Conservation (phyloP, 1,284 basidiomycete species). For the Malassezia globosa region DNA sequence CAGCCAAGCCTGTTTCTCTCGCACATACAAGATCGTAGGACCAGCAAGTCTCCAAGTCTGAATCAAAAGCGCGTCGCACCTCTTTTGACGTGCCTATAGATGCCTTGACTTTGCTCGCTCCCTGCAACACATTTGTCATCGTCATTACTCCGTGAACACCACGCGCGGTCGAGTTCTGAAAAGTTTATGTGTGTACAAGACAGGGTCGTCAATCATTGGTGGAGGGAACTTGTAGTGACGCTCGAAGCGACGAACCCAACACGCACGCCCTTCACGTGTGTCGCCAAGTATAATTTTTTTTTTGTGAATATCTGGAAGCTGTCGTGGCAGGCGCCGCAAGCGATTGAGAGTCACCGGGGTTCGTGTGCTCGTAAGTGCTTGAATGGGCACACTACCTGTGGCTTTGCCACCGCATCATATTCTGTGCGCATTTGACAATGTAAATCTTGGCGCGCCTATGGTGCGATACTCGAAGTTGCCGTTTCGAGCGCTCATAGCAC, state of each 20-base stretch:
- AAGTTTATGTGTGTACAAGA: too few relatives aligned
- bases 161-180: too few relatives aligned
- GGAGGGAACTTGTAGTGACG: too few relatives aligned
- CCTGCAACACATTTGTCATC: constrained; percentile 5
- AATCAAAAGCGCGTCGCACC: constrained; percentile 3
- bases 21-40: constrained; percentile 10
- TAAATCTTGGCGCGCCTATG: constrained; percentile 50
- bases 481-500: constrained; percentile 54
- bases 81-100: constrained; percentile 10
- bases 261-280: too few relatives aligned
- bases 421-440: constrained; percentile 25
- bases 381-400: constrained; percentile 9
- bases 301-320: constrained; percentile 49
- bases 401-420: constrained; percentile 25
- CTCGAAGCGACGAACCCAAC: too few relatives aligned
- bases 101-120: constrained; percentile 8
- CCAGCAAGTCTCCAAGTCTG: constrained; percentile 14
- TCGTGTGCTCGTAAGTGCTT: too few relatives aligned
- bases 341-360: too few relatives aligned
- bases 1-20: not conserved
- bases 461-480: constrained; percentile 56
- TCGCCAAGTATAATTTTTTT: too few relatives aligned
- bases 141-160: not conserved
- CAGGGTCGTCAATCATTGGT: too few relatives aligned
- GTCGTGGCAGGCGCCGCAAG: not conserved